These are phyloP conservation scores for Lagerstroemia speciosa DNA, from an alignment of 345 rosid species.

Conservation along the genomic window DNA sequence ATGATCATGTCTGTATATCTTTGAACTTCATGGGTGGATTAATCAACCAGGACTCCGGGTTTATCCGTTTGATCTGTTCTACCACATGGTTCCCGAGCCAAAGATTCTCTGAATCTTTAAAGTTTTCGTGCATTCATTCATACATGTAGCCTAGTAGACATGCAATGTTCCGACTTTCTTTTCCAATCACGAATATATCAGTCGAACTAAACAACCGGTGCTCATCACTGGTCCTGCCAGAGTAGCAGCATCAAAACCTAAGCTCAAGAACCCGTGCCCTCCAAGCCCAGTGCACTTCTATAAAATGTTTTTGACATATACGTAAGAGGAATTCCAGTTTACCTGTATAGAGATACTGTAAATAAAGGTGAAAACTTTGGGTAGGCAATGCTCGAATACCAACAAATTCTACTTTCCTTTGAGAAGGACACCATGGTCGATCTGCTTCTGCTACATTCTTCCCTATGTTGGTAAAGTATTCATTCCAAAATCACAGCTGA, in stretches of 20 bases:
- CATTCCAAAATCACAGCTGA: neutral
- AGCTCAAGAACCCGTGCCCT: no score
- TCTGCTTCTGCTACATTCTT: no score
- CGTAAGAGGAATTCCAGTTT: no score
- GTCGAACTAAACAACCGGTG: no score
- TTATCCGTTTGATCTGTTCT: neutral
- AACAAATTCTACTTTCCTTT: neutral
- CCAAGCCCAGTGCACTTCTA: no score
- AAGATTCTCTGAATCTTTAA: neutral
- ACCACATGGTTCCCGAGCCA: neutral
- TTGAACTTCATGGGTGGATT: neutral
- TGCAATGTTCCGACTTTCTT: no score
- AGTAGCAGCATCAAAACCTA: no score
- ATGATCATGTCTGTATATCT: slow-evolving; percentile 7
- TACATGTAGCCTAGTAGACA: no score
- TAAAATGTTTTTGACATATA: no score
- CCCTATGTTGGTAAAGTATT: neutral
- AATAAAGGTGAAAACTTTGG: neutral
- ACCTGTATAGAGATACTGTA: neutral
- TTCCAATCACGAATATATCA: no score
- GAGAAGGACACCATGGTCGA: neutral
- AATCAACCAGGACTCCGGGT: neutral
- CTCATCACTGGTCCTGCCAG: no score
- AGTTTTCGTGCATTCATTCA: neutral
- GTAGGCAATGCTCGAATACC: neutral